Conservation (phyloP, 352 stramenopile species). For the Phytopythium helicoides region DNA sequence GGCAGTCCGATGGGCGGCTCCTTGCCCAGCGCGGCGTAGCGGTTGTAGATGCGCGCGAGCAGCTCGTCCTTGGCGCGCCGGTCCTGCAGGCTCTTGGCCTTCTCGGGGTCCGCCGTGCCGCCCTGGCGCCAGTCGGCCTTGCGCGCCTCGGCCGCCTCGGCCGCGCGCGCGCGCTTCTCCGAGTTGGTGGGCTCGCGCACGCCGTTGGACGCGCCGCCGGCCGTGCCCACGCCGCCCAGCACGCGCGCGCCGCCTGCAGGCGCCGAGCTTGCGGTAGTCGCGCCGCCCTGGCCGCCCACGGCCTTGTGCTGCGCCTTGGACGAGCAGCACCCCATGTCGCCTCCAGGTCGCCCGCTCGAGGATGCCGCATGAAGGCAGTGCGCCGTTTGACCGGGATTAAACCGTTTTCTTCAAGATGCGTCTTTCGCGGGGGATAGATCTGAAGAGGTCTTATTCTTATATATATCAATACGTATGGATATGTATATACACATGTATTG, state of each 20-base stretch:
- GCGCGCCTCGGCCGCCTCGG: conserved; percentile 63
- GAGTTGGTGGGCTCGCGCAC: conserved; percentile 46
- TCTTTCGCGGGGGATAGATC: too few species aligned
- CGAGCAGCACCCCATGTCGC: conserved; percentile 67
- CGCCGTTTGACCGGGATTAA: background rate
- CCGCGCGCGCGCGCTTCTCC: conserved; percentile 63
- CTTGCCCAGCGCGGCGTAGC: conserved; percentile 69
- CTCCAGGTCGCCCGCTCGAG: background rate
- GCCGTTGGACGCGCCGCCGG: conserved; percentile 5
- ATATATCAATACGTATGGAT: too few species aligned
- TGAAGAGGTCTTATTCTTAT: too few species aligned
- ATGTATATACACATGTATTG: too few species aligned
- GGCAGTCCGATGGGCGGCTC: conserved; percentile 80
- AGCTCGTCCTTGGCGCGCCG: conserved; percentile 85
- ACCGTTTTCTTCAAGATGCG: too few species aligned
- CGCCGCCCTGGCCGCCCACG: conserved; percentile 22
- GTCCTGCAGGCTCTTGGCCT: conserved; percentile 56
- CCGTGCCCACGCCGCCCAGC: conserved; percentile 6
- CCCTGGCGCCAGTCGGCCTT: conserved; percentile 79
- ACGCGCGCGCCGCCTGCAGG: conserved; percentile 3
- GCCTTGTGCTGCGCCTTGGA: conserved; percentile 50
- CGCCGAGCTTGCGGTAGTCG: too few species aligned
- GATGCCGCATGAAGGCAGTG: background rate
- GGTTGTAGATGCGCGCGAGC: conserved; percentile 75
- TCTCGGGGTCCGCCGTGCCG: conserved; percentile 53